Evolutionary conservation across 1,139 yeast genomes (phyloP), one percentile per base, ranked within the genome.

Genomic region (Suhomyces chickasaworum): DNA sequence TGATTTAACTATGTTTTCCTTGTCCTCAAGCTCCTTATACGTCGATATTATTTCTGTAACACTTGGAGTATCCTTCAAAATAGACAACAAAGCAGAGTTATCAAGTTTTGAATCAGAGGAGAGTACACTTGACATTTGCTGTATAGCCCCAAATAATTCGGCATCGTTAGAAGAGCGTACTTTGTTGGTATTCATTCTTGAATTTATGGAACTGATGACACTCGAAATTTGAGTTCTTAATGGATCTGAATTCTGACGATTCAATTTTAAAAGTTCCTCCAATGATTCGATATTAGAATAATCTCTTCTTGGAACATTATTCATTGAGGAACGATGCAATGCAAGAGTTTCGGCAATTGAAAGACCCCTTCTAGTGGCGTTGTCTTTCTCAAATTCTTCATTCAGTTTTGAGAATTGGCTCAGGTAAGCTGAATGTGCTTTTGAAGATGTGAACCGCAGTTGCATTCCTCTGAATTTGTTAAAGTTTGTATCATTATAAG

Each of bases 281-380:
- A 64, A 45, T 0, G 66, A 54, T 27, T 57, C 64, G 12, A 63
- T 59, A 2, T 66, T 50, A 0, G 69, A 59, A 45, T 63, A 63
- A 49, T 65, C 66, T 34, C 60, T 49, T 39, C 64, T 57, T 55
- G 71, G 66, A 1, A 61, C 65, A 16, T 55, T 59, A 4, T 53
- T 45, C 60, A 68, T 66, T 6, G 70, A 60, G 0, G 80, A 70
- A 37, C 87, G 66, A 45, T 83, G 81, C 42, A 76, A 58, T 0
- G 86, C 86, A 51, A 84, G 65, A 0, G 88, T 80, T 53, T 84
- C 86, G 0, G 89, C 88, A 37, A 84, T 83, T 0, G 89, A 77
- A 42, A 80, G 56, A 50, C 71, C 57, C 42, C 66, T 64, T 34
- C 61, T 38, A 9, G 31, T 27, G 10, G 25, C 17, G 3, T 33